Evolutionary conservation across 2,329 filamentous ascomycete genomes (phyloP), one percentile per base, ranked within the genome.

Genomic region (Verticillium nonalfalfae): DNA sequence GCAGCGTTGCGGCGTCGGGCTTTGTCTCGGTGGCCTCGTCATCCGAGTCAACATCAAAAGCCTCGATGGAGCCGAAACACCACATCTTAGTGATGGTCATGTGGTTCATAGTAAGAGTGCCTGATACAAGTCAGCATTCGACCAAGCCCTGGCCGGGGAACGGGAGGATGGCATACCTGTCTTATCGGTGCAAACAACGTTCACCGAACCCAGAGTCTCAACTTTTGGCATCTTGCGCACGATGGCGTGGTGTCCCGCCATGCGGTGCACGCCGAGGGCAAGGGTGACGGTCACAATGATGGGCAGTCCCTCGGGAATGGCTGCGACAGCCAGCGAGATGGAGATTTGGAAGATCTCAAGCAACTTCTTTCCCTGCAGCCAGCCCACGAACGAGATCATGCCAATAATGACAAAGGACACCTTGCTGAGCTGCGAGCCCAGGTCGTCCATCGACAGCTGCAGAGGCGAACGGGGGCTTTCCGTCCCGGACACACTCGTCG

Each of bases 141-240:
- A 31, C 26, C 26, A 31, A 31, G 26, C 9, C 21, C 4, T 58
- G 15, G 26, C 11, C 26, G 35, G 31, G n/a, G 11, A 31, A 36
- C 26, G 26, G 35, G 7, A 13, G 52, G 10, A 14, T 58, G 15
- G 64, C 73, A 68, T 76, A 86, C 86, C 92, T 54, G 95, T 99
- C 78, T 99, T 99, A 80, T 99, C 95, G 67, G 93, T 97, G 78
- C 96, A 99, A 7, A 99, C 92, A n/a, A 99, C 93, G 70, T 98
- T 99, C 62, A 99, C 95, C n/a, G 93, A 97, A 9, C 96, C 96
- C 5, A 99, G 79, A 0, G 95, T 99, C 74, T 99, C 95, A 9
- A 99, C 96, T 74, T 95, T 98, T 26, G 96, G 96, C 76, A 99
- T 89, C 71, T 91, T 89, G 67, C 95, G 90, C 63, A 99, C 94